phyloP scores from a whole-genome alignment of 768 basidiomycete genomes.

The Pluteus cervinus region DNA sequence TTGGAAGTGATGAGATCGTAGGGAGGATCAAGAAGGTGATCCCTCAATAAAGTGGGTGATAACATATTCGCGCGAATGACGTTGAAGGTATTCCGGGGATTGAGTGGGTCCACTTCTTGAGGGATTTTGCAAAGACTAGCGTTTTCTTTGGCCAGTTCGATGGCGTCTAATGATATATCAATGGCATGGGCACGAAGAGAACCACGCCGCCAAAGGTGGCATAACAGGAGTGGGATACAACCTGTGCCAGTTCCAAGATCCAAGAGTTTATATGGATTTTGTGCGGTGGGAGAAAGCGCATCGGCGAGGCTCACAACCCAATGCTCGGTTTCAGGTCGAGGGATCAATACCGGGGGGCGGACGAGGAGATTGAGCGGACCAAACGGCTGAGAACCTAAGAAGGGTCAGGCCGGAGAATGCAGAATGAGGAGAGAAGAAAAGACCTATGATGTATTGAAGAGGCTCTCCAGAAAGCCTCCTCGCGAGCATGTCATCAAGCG shows the following conservation, averaged over 20 bases:
- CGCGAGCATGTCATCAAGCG: constrained; percentile 42
- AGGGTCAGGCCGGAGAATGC: constrained; percentile 8
- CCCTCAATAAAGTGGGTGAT: constrained; percentile 35
- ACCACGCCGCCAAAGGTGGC: constrained; percentile 54
- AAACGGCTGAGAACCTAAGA: constrained; percentile 77
- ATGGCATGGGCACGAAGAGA: constrained; percentile 53
- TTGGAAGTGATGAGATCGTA: constrained; percentile 82
- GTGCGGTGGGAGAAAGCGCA: constrained; percentile 28
- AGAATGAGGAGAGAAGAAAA: constrained; percentile 13
- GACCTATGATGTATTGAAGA: constrained; percentile 88
- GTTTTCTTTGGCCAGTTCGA: constrained; percentile 44
- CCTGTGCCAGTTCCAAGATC: constrained; percentile 94
- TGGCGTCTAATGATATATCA: constrained; percentile 62
- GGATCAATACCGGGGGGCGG: constrained; percentile 83
- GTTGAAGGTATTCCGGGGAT: constrained; percentile 32
- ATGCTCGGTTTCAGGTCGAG: constrained; percentile 91
- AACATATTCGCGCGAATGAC: constrained; percentile 36
- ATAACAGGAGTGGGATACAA: constrained; percentile 85
- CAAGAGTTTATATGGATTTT: constrained; percentile 43
- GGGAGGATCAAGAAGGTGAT: constrained; percentile 32
- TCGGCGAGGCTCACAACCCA: constrained; percentile 64
- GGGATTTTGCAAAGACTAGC: constrained; percentile 35
- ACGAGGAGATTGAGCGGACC: constrained; percentile 71
- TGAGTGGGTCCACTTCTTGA: constrained; percentile 14
- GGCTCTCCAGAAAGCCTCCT: constrained; percentile 70